Evolutionary conservation across 1,139 yeast species (phyloP).

Genomic region (Geotrichum cucujoidarum): DNA sequence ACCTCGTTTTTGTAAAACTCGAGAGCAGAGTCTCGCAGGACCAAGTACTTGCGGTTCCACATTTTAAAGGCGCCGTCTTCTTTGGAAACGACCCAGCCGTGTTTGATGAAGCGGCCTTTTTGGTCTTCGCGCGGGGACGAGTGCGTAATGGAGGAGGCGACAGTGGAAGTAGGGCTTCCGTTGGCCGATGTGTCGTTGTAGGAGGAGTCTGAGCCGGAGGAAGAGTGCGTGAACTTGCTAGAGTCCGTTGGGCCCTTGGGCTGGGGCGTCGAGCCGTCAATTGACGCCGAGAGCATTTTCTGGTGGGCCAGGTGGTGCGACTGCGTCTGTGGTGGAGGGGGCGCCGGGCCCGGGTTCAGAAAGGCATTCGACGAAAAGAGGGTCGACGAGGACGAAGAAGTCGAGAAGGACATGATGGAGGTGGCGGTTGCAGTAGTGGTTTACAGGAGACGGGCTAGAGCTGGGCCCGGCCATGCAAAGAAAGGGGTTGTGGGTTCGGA

Average conservation of each 20-base stretch:
- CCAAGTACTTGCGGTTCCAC: slow-evolving; percentile 86
- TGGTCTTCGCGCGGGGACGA: slow-evolving; percentile 15
- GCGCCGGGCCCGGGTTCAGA: slow-evolving; percentile 41
- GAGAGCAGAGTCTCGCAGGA: slow-evolving; percentile 67
- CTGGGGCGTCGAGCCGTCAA: background rate
- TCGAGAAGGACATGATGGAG: slow-evolving; percentile 27
- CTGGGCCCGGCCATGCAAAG: background rate
- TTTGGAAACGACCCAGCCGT: slow-evolving; percentile 88
- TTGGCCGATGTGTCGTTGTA: slow-evolving; percentile 2
- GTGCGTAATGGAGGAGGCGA: slow-evolving; percentile 12
- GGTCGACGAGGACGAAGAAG: slow-evolving; percentile 26
- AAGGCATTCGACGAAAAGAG: slow-evolving; percentile 36
- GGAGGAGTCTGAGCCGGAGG: slow-evolving; percentile 5
- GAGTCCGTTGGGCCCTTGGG: background rate
- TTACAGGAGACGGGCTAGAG: background rate
- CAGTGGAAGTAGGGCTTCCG: slow-evolving; percentile 8
- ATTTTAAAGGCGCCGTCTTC: slow-evolving; percentile 76
- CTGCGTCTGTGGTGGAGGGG: slow-evolving; percentile 34
- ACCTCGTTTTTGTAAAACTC: slow-evolving; percentile 60
- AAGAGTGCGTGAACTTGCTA: slow-evolving; percentile 2
- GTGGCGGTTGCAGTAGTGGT: background rate
- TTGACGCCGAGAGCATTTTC: background rate
- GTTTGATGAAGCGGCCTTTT: slow-evolving; percentile 29
- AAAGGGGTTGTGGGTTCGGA: background rate
- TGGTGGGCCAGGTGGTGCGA: background rate